Evolutionary conservation across 306 rosid genomes (phyloP).

Genomic region (Luffa aegyptiaca): DNA sequence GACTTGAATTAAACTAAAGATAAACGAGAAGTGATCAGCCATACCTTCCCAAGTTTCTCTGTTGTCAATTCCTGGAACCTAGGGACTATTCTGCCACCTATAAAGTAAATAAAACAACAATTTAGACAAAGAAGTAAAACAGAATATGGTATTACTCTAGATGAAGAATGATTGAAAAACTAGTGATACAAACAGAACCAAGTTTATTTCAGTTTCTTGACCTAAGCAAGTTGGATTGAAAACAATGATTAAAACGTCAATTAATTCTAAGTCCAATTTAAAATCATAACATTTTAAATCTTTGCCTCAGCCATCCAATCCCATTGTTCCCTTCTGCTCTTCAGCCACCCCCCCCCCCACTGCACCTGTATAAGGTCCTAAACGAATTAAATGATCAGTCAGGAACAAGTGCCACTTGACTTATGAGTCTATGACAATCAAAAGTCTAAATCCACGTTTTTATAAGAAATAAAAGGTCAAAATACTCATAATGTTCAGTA

Average conservation of each 20-base stretch:
- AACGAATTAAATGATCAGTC: neutral
- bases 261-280: neutral
- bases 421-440: neutral
- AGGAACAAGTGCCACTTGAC: neutral
- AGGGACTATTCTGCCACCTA: constrained; percentile 98
- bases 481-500: neutral
- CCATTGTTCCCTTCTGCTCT: neutral
- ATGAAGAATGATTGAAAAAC: neutral
- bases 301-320: neutral
- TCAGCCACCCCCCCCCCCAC: neutral
- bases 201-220: neutral
- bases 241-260: neutral
- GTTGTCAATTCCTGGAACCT: constrained; percentile 92
- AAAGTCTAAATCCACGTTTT: neutral
- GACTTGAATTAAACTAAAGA: neutral
- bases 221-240: neutral
- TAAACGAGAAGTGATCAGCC: neutral
- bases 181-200: neutral
- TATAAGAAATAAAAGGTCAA: neutral
- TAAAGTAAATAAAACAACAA: constrained; percentile 16
- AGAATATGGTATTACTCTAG: neutral
- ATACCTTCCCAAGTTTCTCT: constrained; percentile 89
- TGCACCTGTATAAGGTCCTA: neutral
- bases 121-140: neutral
- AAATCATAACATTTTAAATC: neutral